phyloP scores from a whole-genome alignment of 1,284 basidiomycete genomes.

The Inonotus hispidus region DNA sequence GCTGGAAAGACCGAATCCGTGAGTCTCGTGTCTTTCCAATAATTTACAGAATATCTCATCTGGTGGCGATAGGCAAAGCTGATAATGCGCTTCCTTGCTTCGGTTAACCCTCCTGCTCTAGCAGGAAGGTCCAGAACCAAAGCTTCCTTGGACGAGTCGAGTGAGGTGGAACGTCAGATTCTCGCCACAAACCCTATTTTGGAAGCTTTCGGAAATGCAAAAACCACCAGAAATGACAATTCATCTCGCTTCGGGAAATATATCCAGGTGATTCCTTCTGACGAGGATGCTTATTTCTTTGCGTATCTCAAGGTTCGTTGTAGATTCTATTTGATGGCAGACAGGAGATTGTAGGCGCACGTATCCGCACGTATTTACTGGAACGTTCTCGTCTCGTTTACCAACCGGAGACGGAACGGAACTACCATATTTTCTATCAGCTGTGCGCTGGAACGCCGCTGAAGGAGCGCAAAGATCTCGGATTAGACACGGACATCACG shows the following conservation, averaged over 20 bases:
- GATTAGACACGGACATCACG: conserved; percentile 78
- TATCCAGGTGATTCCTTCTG: conserved; percentile 71
- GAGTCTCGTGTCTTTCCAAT: conserved; percentile 26
- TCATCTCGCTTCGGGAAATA: conserved; percentile 99
- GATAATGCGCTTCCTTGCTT: conserved; percentile 99
- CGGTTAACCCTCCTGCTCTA: conserved; percentile 83
- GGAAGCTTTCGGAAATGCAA: conserved; percentile 98
- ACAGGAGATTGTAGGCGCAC: conserved; percentile 96
- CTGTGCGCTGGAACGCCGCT: conserved; percentile 94
- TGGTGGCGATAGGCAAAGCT: conserved; percentile 77
- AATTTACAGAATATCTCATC: not conserved
- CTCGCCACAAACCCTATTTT: conserved; percentile 98
- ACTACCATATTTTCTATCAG: conserved; percentile 99
- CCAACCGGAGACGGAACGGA: conserved; percentile 94
- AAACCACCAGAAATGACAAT: conserved; percentile 99
- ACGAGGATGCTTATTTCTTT: not conserved
- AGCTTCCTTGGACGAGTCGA: conserved; percentile 72
- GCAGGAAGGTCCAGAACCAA: conserved; percentile 63
- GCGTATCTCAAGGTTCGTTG: not conserved
- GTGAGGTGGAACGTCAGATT: conserved; percentile 95
- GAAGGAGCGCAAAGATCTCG: conserved; percentile 94
- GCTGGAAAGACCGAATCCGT: conserved; percentile 99
- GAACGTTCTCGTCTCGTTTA: conserved; percentile 97
- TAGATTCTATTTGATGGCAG: conserved; percentile 94
- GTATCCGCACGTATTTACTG: conserved; percentile 95